Percentiles rank a stretch among this genome's conserved stretches.
phyloP scores from a whole-genome alignment of 2,329 filamentous ascomycete species.

The Pseudogymnoascus sp. region DNA sequence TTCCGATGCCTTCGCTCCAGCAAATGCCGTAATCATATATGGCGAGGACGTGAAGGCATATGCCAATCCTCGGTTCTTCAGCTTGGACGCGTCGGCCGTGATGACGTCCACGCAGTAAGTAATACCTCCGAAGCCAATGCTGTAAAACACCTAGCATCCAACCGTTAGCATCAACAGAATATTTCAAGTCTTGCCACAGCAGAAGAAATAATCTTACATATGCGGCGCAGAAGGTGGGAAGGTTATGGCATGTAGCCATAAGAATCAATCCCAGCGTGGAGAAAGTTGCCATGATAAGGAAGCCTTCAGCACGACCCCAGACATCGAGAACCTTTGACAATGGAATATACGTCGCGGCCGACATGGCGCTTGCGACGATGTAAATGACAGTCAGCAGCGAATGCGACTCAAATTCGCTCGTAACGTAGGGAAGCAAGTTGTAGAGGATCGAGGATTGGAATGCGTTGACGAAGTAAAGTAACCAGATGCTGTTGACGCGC shows the following conservation, averaged over 20 bases:
- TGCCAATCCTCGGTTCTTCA: slow-evolving; percentile 53
- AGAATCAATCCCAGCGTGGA: slow-evolving; percentile 53
- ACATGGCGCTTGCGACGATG: slow-evolving; percentile 50
- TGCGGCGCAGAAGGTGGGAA: slow-evolving; percentile 53
- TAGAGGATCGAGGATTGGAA: slow-evolving; percentile 34
- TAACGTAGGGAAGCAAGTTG: slow-evolving; percentile 26
- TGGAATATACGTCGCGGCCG: slow-evolving; percentile 56
- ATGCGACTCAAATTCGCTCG: slow-evolving; percentile 23
- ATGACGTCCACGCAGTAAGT: slow-evolving; percentile 58
- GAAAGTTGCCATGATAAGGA: slow-evolving; percentile 47
- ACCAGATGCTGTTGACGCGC: slow-evolving; percentile 38
- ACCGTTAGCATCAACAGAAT: slow-evolving; percentile 14
- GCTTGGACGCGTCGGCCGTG: slow-evolving; percentile 58
- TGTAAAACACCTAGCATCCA: slow-evolving; percentile 52
- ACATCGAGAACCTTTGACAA: slow-evolving; percentile 63
- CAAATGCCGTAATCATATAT: slow-evolving; percentile 60
- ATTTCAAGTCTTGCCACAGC: slow-evolving; percentile 13
- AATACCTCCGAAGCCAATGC: slow-evolving; percentile 55
- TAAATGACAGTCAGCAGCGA: slow-evolving; percentile 39
- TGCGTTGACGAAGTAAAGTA: slow-evolving; percentile 38
- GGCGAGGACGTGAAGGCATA: slow-evolving; percentile 57
- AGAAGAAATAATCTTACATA: slow-evolving; percentile 36
- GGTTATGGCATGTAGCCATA: slow-evolving; percentile 58
- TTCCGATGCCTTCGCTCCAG: slow-evolving; percentile 51
- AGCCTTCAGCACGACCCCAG: slow-evolving; percentile 62